These are phyloP conservation scores for Salix arbutifolia DNA, from an alignment of 345 rosid genomes.

Conservation along the genomic window DNA sequence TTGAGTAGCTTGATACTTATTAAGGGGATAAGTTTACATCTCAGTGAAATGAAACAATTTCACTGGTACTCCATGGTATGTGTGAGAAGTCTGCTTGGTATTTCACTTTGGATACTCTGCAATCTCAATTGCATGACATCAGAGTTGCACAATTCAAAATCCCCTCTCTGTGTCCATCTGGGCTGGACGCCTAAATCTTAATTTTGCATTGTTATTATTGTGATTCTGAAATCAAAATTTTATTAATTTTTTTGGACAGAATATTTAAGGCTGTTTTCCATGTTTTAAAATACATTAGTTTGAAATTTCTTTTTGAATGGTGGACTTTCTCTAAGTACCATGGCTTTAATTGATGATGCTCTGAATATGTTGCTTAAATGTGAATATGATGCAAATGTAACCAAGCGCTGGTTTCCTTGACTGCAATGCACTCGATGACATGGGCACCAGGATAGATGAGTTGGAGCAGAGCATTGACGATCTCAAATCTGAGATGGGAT, in stretches of 20 bases:
- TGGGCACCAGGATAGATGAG: slow-evolving; percentile 76
- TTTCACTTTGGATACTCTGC: not conserved
- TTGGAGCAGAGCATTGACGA: slow-evolving; percentile 83
- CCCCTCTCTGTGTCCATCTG: not conserved
- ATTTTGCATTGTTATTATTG: not conserved
- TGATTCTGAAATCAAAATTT: not conserved
- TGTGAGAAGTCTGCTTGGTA: not conserved
- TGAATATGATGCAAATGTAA: not conserved
- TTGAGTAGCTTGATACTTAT: not conserved
- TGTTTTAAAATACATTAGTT: not conserved
- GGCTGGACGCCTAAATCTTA: not conserved
- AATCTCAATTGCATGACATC: not conserved
- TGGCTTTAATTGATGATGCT: not conserved
- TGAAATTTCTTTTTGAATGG: not conserved
- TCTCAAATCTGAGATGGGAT: slow-evolving; percentile 60
- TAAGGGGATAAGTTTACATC: not conserved
- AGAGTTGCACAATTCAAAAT: not conserved
- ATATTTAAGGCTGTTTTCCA: not conserved
- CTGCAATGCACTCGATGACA: slow-evolving; percentile 70
- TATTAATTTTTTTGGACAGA: not conserved
- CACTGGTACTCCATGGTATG: not conserved
- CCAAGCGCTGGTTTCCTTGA: slow-evolving; percentile 41
- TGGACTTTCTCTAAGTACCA: not conserved
- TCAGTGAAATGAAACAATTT: not conserved
- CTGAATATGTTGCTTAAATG: not conserved